A percentile compares a stretch with the other conserved stretches of the same genome.
These are phyloP conservation scores for Blastobotrys arbuscula DNA, from an alignment of 1,139 yeast genomes.

Conservation along the genomic window DNA sequence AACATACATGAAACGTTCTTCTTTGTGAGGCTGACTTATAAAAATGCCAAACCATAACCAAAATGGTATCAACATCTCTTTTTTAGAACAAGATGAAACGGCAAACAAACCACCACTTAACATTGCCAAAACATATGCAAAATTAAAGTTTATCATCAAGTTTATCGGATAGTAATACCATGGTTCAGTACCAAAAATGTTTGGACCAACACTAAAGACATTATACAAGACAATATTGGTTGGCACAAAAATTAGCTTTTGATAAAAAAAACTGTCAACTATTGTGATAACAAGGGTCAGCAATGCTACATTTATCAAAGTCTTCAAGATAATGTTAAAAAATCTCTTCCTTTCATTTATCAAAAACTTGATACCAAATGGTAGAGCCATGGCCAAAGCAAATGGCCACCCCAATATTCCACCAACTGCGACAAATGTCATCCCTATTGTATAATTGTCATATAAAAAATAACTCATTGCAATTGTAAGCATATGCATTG, in stretches of 20 bases:
- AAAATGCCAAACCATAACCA: slow-evolving; percentile 65
- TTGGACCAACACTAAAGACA: slow-evolving; percentile 78
- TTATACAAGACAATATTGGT: slow-evolving; percentile 78
- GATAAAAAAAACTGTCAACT: slow-evolving; percentile 63
- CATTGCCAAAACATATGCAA: slow-evolving; percentile 45
- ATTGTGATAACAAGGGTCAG: slow-evolving; percentile 35
- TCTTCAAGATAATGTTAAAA: slow-evolving; percentile 1
- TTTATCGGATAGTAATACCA: slow-evolving; percentile 66
- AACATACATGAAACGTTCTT: slow-evolving; percentile 86
- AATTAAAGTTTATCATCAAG: slow-evolving; percentile 66
- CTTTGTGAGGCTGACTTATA: slow-evolving; percentile 80
- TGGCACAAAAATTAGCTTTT: slow-evolving; percentile 64
- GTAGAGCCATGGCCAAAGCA: slow-evolving; percentile 58
- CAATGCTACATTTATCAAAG: slow-evolving; percentile 11
- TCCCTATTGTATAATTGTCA: slow-evolving; percentile 37
- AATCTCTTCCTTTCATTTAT: not conserved
- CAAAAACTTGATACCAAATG: slow-evolving; percentile 39
- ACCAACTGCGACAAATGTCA: slow-evolving; percentile 54
- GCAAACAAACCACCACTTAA: slow-evolving; percentile 34
- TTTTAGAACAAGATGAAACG: slow-evolving; percentile 11
- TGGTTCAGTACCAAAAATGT: slow-evolving; percentile 89
- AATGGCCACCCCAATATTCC: slow-evolving; percentile 94
- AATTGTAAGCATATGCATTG: slow-evolving; percentile 61
- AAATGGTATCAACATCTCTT: slow-evolving; percentile 28
- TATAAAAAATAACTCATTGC: slow-evolving; percentile 42